Evolutionary conservation across 805 yeast genomes (phyloP).

Genomic region (Saccharomycopsis selenospora): DNA sequence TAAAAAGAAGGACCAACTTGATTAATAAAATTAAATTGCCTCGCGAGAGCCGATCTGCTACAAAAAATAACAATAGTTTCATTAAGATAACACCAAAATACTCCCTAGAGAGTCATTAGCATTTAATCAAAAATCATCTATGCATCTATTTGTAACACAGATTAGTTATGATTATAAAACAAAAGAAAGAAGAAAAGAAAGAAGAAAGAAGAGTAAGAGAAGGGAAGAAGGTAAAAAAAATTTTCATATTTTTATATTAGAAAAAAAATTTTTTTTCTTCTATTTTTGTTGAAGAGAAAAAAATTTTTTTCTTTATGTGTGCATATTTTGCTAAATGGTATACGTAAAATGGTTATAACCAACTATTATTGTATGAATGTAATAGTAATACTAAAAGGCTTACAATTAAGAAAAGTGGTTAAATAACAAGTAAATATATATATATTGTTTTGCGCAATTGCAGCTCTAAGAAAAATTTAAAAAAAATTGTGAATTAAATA

Average conservation of each 20-base stretch:
- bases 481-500: no score
- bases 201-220: conserved; percentile 1
- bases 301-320: no score
- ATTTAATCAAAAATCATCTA: conserved; percentile 29
- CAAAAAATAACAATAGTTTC: conserved; percentile 25
- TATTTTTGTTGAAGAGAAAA: neutral
- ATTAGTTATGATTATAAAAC: conserved; percentile 30
- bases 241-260: neutral
- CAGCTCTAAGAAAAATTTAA: no score
- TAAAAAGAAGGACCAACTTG: conserved; percentile 24
- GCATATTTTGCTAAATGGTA: no score
- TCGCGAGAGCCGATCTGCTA: conserved; percentile 70
- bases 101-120: conserved; percentile 10
- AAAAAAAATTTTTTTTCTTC: conserved; percentile 6
- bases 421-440: no score
- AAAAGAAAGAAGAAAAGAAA: conserved; percentile 13
- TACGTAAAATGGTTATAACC: no score
- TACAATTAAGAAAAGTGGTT: no score
- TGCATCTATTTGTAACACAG: conserved; percentile 46
- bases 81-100: conserved; percentile 21
- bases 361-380: no score
- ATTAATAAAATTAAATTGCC: conserved; percentile 36
- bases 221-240: conserved; percentile 6
- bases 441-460: no score
- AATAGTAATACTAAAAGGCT: no score